These are phyloP conservation scores for Diplodia corticola DNA, from an alignment of 2,329 filamentous ascomycete species.

Conservation along the genomic window DNA sequence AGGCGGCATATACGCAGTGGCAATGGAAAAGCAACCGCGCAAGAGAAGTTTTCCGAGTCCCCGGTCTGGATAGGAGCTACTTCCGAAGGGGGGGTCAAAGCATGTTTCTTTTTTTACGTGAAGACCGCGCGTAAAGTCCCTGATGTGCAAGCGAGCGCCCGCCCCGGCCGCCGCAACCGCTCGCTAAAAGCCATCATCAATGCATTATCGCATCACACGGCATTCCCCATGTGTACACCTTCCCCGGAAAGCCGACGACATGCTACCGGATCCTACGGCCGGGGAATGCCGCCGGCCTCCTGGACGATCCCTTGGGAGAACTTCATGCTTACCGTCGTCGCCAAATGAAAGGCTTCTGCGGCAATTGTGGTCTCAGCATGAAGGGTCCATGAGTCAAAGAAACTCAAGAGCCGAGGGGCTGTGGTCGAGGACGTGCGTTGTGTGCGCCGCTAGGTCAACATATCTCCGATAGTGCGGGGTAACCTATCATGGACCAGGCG, in stretches of 20 bases:
- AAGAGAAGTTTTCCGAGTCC: neutral
- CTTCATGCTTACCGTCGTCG: neutral
- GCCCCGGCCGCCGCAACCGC: neutral
- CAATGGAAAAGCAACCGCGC: neutral
- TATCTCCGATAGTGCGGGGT: constrained; percentile 6
- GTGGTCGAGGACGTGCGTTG: neutral
- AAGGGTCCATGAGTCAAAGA: neutral
- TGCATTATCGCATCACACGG: neutral
- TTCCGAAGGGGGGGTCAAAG: neutral
- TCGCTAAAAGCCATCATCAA: neutral
- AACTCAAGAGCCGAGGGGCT: constrained; percentile 1
- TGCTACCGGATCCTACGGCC: neutral
- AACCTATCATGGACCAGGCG: neutral
- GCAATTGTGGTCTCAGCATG: neutral
- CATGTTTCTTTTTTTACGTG: neutral
- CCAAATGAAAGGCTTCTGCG: neutral
- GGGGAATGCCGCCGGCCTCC: neutral
- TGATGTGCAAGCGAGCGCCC: neutral
- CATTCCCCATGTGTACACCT: neutral
- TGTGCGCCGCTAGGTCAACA: neutral
- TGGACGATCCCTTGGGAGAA: neutral
- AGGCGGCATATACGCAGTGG: neutral
- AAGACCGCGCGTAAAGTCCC: neutral
- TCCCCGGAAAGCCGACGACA: neutral
- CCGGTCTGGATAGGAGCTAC: neutral